Base-by-base conservation (phyloP, 139 green algal species). In the Micractinium conductrix region DNA sequence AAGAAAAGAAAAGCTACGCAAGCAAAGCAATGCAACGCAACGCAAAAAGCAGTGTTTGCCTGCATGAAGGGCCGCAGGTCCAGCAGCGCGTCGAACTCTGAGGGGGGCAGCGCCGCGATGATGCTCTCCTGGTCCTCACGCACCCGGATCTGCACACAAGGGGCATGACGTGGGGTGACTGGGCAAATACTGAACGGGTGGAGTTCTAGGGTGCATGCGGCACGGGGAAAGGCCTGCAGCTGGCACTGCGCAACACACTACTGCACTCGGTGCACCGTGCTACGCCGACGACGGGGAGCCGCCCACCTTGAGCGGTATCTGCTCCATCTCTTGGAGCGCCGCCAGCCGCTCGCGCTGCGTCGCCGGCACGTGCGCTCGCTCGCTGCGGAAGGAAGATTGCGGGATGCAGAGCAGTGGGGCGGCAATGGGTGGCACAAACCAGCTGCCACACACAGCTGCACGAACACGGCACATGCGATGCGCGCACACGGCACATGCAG, bases 271-370 rank as follows among this genome's bases (percentile, higher is more conserved):
- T 58, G 14, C 48, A 58, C 12, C 12, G 14, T 58, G 14, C 12
- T 58, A 14, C 48, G 12, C 48, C 14, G 48, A 58, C 48, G 48
- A 58, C 10, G 48, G 10, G 48, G 48, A 10, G 14, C 10, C 14
- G 14, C 43, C 28, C 74, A 82, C 76, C 76, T 82, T 82, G 58
- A 82, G 53, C 22, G 76, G 76, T 82, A 82, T 82, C 58, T 82
- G 76, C 76, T 82, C 38, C 76, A 82, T 82, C 58, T 82, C 76
- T 28, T 82, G 58, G 30, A 82, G 35, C 53, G 42, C 76, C 37
- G n/a, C 48, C 76, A 72, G 38, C 76, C 42, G 76, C 24, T 82
- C 76, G 2, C 28, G 28, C 28, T 71, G 76, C 38, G 37, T 43
- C 24, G 58, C 43, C 22, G 76, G 76, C 24, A 82, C 62, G 38